These are phyloP conservation scores for Xylaria sp. DNA, from an alignment of 2,329 filamentous ascomycete genomes.

Conservation along the genomic window DNA sequence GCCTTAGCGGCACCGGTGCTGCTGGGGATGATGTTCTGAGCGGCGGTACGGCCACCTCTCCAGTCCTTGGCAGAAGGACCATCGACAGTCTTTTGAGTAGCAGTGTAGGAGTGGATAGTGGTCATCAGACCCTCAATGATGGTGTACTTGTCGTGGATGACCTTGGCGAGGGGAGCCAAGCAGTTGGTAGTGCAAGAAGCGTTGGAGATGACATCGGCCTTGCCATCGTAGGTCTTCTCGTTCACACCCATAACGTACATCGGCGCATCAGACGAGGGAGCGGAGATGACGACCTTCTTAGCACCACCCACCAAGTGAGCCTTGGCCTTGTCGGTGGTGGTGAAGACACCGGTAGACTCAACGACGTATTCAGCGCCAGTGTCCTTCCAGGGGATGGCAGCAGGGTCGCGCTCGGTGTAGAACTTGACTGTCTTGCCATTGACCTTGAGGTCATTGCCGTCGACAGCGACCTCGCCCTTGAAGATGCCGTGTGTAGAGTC, in stretches of 20 bases:
- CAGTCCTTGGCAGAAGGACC: conserved; percentile 98
- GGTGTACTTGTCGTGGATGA: conserved; percentile 97
- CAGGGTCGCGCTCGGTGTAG: conserved; percentile 91
- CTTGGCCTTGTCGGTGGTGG: conserved; percentile 94
- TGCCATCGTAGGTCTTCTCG: conserved; percentile 90
- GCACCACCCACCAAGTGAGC: conserved; percentile 95
- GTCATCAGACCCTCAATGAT: conserved; percentile 99
- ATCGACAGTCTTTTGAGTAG: conserved; percentile 99
- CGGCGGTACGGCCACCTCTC: conserved; percentile 98
- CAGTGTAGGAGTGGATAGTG: conserved; percentile 99
- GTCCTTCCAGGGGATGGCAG: conserved; percentile 88
- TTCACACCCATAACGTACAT: conserved; percentile 99
- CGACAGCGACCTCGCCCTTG: conserved; percentile 87
- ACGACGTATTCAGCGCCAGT: conserved; percentile 93
- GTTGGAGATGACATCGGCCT: conserved; percentile 95
- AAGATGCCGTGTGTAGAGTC: conserved; percentile 97
- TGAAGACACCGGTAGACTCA: conserved; percentile 99
- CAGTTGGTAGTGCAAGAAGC: conserved; percentile 99
- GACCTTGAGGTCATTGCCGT: conserved; percentile 78
- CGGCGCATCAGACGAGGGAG: conserved; percentile 92
- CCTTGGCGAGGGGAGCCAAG: conserved; percentile 98
- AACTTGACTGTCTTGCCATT: conserved; percentile 96
- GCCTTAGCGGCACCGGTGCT: conserved; percentile 99
- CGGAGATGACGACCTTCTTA: conserved; percentile 97
- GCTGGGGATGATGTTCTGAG: conserved; percentile 99